Base-by-base conservation (phyloP, 306 rosid genomes). In the Macrotyloma uniflorum region DNA sequence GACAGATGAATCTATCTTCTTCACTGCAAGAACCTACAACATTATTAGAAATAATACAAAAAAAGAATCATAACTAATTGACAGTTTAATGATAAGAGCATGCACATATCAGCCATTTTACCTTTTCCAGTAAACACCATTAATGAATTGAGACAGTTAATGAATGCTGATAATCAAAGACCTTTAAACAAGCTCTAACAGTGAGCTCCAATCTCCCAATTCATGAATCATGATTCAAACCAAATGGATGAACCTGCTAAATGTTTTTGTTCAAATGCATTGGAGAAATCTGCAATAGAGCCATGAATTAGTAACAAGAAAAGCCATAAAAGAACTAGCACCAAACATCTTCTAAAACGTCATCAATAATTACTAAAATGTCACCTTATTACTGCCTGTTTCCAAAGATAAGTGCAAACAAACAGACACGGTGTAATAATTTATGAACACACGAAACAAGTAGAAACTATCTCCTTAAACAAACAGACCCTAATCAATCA, bases 21-120 rank as follows among this genome's bases (percentile, higher is more conserved):
- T 95, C 88, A 95, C 97, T 23, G 98, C 98, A 73, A 91, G 94
- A 85, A 95, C 96, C 99, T 95, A 67, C 65, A 81, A 54, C 14
- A 64, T 74, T 16, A 38, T 66, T 20, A 61, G 1, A 74, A 80
- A 61, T 20, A 4, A 67, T 45, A 46, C n/a, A n/a, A n/a, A n/a
- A 70, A 67, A 33, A 20, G 65, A 80, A 82, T 20, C 83, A 67
- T 80, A n/a, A n/a, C n/a, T n/a, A n/a, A n/a, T n/a, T n/a, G n/a
- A n/a, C n/a, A n/a, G n/a, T n/a, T n/a, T n/a, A n/a, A n/a, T n/a
- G n/a, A n/a, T n/a, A n/a, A n/a, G n/a, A n/a, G n/a, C n/a, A n/a
- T n/a, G n/a, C n/a, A n/a, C n/a, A n/a, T n/a, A n/a, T n/a, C n/a
- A n/a, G n/a, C n/a, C n/a, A n/a, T n/a, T n/a, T n/a, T n/a, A n/a